Evolutionary conservation across 148 eudicot genomes (phyloP).

Genomic region (Pouteria glomerata): DNA sequence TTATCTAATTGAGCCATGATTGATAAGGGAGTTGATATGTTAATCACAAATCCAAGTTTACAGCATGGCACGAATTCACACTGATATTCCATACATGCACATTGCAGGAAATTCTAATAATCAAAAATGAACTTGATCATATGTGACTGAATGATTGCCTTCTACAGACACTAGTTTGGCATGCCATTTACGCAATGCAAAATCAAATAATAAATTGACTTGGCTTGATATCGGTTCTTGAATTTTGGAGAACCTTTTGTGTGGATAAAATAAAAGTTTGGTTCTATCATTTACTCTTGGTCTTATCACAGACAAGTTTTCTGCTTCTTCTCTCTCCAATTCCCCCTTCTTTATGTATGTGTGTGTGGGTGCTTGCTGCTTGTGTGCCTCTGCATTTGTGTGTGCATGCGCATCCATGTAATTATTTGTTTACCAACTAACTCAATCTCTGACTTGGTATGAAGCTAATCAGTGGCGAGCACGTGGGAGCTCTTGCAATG

Average conservation of each 20-base stretch:
- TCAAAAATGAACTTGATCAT: not conserved
- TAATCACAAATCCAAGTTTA: not conserved
- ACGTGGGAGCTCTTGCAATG: slow-evolving; percentile 99
- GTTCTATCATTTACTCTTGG: not conserved
- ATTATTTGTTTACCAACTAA: slow-evolving; percentile 9
- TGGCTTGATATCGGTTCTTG: not conserved
- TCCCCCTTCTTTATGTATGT: not conserved
- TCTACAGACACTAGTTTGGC: not conserved
- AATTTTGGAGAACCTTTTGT: not conserved
- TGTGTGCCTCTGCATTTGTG: not conserved
- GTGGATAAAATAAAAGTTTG: not conserved
- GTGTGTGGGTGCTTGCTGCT: not conserved
- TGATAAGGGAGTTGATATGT: not conserved
- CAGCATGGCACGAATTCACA: not conserved
- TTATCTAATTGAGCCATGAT: not conserved
- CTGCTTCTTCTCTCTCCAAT: not conserved
- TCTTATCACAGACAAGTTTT: not conserved
- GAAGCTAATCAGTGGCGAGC: slow-evolving; percentile 98
- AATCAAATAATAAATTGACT: not conserved
- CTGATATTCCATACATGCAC: not conserved
- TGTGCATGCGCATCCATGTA: not conserved
- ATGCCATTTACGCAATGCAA: not conserved
- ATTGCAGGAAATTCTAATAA: not conserved
- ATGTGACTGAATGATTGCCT: not conserved
- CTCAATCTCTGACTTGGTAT: slow-evolving; percentile 13